Percentiles rank a stretch among this genome's conserved stretches.
Conservation (phyloP, 2,329 filamentous ascomycete species). For the Drechslerella coelobrocha region DNA sequence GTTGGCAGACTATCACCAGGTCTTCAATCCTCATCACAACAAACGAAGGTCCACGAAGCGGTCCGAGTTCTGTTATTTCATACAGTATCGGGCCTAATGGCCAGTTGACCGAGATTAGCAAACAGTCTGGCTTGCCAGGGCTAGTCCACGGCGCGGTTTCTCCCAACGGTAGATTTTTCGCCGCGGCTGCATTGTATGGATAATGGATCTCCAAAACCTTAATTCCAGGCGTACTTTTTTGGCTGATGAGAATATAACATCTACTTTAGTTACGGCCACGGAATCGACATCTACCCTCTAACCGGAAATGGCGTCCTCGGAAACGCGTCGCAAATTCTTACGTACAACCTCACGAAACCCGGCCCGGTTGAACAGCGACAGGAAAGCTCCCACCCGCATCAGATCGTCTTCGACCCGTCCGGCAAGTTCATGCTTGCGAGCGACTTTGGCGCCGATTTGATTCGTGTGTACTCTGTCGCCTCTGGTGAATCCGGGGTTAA, state of each 20-base stretch:
- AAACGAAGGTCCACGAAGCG: slow-evolving; percentile 36
- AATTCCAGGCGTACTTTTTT: background rate
- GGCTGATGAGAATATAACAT: too few relatives aligned
- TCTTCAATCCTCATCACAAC: slow-evolving; percentile 21
- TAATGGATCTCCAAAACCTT: too few relatives aligned
- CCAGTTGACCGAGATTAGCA: slow-evolving; percentile 27
- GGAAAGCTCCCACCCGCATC: slow-evolving; percentile 68
- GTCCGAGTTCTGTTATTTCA: slow-evolving; percentile 35
- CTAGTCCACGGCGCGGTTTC: slow-evolving; percentile 31
- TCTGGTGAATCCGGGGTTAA: slow-evolving; percentile 56
- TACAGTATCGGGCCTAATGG: slow-evolving; percentile 22
- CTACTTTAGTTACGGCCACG: slow-evolving; percentile 20
- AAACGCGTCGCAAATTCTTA: slow-evolving; percentile 26
- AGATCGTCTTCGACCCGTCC: slow-evolving; percentile 70
- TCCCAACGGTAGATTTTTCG: slow-evolving; percentile 25
- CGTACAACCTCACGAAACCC: slow-evolving; percentile 15
- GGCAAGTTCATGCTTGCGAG: slow-evolving; percentile 68
- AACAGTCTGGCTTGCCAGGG: slow-evolving; percentile 28
- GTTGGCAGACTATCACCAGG: slow-evolving; percentile 29
- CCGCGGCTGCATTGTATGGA: slow-evolving; percentile 40
- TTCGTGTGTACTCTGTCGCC: slow-evolving; percentile 67
- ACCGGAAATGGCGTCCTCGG: slow-evolving; percentile 25
- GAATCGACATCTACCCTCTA: slow-evolving; percentile 21
- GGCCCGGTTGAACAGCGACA: slow-evolving; percentile 59
- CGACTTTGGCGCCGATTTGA: slow-evolving; percentile 70